Evolutionary conservation across 768 basidiomycete species (phyloP), one percentile per base, ranked within the genome.

Genomic region (Coprinopsis sp.): DNA sequence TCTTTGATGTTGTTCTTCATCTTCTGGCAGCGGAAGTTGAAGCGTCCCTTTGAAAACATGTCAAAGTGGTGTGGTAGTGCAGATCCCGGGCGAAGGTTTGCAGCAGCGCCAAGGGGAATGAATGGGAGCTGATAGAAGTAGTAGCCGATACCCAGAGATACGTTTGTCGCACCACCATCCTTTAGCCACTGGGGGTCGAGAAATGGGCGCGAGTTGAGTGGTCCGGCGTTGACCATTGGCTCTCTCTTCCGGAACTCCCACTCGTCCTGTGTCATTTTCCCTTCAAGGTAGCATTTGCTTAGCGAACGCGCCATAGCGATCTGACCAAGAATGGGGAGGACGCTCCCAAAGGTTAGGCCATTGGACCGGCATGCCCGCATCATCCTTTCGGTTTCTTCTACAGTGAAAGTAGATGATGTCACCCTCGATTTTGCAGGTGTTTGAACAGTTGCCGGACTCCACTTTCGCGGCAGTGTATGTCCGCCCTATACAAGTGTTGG

Each of bases 281-380:
- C 78, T 4, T 64, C 65, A 11, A 74, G 52, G 49, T 72, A 77
- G 28, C 64, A 67, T 22, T 69, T 65, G 37, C 73, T 72, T 11
- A 82, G 66, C 6, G 80, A 53, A 1, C 79, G 74, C 4, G 78
- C 66, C 43, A 76, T 60, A 0, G 74, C 79, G 8, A 80, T 63
- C 54, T 82, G 81, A 1, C 65, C 71, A 18, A 82, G 64, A 3
- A 75, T 64, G 2, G 76, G 68, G 30, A 68, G 70, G 4, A 67
- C 76, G 36, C 71, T 70, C 1, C 79, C 79, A 30, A 82, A 74
- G 0, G 79, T 79, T 19, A 81, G 25, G 1, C 57, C 52, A 16
- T 74, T 56, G 28, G 57, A 53, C 34, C 71, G 71, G 51, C 78
- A 79, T 25, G 59, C 67, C 14, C 55, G 51, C 19, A 69, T 51